These are phyloP conservation scores for Aspergillus diversus DNA, from an alignment of 495 filamentous ascomycete genomes.

Conservation along the genomic window DNA sequence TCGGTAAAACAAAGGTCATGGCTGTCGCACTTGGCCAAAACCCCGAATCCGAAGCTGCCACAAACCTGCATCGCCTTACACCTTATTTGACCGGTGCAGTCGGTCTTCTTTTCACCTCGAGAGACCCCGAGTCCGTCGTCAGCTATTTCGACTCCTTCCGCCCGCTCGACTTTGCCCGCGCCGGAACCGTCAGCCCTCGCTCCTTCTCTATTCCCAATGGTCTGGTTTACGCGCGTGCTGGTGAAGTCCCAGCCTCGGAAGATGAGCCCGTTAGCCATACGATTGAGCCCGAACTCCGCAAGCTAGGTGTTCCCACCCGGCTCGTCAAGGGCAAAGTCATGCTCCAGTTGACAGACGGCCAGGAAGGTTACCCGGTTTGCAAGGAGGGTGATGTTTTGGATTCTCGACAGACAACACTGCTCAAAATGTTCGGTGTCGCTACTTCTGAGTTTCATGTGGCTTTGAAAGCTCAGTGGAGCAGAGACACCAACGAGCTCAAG, in stretches of 20 bases:
- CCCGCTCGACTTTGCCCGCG: slow-evolving; percentile 83
- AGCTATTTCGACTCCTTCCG: slow-evolving; percentile 69
- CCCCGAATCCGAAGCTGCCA: slow-evolving; percentile 74
- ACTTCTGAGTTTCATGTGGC: slow-evolving; percentile 85
- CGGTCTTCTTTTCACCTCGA: slow-evolving; percentile 88
- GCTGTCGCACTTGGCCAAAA: slow-evolving; percentile 81
- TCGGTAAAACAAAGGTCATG: slow-evolving; percentile 99
- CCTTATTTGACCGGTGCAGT: slow-evolving; percentile 78
- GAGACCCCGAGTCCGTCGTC: slow-evolving; percentile 61
- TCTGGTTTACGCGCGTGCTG: slow-evolving; percentile 71
- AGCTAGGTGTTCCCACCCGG: slow-evolving; percentile 83
- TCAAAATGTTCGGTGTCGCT: slow-evolving; percentile 91
- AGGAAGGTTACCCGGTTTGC: slow-evolving; percentile 72
- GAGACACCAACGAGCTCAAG: slow-evolving; percentile 45
- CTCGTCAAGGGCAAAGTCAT: slow-evolving; percentile 86
- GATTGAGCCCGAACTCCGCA: slow-evolving; percentile 83
- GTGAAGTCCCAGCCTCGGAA: slow-evolving; percentile 74
- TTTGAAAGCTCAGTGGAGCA: slow-evolving; percentile 65
- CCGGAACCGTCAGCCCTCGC: slow-evolving; percentile 74
- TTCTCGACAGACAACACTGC: slow-evolving; percentile 82
- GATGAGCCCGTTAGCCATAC: slow-evolving; percentile 87
- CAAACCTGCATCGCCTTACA: slow-evolving; percentile 69
- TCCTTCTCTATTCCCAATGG: slow-evolving; percentile 79
- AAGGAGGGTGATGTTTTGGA: slow-evolving; percentile 80
- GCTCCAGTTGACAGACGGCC: slow-evolving; percentile 73